phyloP scores from a whole-genome alignment of 169 alveolate genomes.

The Plasmodium berghei region DNA sequence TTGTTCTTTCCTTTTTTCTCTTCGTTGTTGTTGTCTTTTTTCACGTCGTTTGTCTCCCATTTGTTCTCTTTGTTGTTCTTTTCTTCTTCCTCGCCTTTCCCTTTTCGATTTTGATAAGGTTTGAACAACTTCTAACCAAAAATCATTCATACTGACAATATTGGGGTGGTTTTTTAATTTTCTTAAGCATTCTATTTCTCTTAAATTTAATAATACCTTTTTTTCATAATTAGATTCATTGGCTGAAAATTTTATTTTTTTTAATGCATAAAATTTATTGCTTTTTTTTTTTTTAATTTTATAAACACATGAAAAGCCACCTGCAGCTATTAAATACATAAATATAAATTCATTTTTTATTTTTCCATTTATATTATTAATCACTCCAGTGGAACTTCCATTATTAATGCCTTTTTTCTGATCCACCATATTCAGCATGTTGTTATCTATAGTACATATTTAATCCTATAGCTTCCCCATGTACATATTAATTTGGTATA shows the following conservation, averaged over 20 bases:
- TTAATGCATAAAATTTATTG: constrained; percentile 38
- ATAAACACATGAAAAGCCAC: constrained; percentile 62
- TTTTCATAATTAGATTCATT: constrained; percentile 32
- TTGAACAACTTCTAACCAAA: constrained; percentile 44
- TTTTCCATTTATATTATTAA: constrained; percentile 15
- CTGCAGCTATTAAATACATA: constrained; percentile 36
- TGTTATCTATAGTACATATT: not conserved
- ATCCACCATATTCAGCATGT: not conserved
- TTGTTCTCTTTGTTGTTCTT: too few relatives aligned
- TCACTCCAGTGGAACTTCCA: constrained; percentile 7
- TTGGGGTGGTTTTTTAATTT: constrained; percentile 32
- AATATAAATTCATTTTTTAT: constrained; percentile 44
- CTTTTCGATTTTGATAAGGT: constrained; percentile 10
- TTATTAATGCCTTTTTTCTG: not conserved
- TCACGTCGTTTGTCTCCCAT: too few relatives aligned
- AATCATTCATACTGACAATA: constrained; percentile 31
- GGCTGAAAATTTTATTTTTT: constrained; percentile 41
- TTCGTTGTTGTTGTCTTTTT: too few relatives aligned
- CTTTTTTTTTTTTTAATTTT: constrained; percentile 26
- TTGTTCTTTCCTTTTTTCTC: not conserved
- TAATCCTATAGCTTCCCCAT: not conserved
- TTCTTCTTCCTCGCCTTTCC: not conserved
- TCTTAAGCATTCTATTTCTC: constrained; percentile 43
- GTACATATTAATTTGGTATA: not conserved
- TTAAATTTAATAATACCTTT: constrained; percentile 29